A percentile compares a stretch with the other conserved stretches of the same genome.
These are phyloP conservation scores for Arachis stenosperma DNA, from an alignment of 306 rosid genomes.

Conservation along the genomic window DNA sequence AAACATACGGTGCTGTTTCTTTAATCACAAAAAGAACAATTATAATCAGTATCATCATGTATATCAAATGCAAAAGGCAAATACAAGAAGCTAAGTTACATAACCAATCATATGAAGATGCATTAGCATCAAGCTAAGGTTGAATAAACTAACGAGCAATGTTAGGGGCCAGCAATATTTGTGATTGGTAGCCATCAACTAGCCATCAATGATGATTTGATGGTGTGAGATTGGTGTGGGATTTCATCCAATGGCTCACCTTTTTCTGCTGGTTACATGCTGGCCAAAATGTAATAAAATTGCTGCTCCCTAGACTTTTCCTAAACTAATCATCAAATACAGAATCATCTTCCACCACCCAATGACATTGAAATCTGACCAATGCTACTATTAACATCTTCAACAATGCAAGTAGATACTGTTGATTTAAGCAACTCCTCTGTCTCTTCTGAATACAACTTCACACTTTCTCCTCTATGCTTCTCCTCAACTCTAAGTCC, in stretches of 20 bases:
- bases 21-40: no score
- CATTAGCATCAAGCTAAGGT: neutral
- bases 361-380: slow-evolving; percentile 9
- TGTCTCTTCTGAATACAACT: slow-evolving; percentile 9
- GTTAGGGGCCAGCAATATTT: no score
- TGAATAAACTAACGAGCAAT: neutral
- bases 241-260: no score
- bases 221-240: no score
- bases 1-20: no score
- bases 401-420: neutral
- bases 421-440: slow-evolving; percentile 15
- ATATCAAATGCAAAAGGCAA: neutral
- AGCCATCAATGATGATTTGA: no score
- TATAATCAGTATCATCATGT: neutral
- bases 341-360: slow-evolving; percentile 34
- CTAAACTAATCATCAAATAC: neutral
- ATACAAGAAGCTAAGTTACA: neutral
- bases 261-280: no score
- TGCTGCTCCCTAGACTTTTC: no score
- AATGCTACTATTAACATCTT: slow-evolving; percentile 6
- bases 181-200: no score
- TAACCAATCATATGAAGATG: neutral
- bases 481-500: slow-evolving; percentile 35
- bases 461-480: slow-evolving; percentile 15
- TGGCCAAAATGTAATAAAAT: no score